Base-by-base conservation (phyloP, 345 rosid species). In the Hibiscus trionum region DNA sequence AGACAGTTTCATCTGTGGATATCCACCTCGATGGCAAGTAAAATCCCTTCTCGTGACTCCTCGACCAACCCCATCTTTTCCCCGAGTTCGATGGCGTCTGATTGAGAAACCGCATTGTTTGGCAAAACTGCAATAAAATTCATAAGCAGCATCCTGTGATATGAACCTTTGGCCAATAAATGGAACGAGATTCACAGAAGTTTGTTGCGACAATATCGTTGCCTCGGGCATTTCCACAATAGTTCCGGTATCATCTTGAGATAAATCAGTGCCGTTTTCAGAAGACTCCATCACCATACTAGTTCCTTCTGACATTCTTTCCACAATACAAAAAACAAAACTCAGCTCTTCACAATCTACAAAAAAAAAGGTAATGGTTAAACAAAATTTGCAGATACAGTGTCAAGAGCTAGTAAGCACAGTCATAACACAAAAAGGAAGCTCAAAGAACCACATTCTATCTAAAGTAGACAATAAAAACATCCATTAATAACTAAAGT, bases 91-190 rank as follows among this genome's bases (percentile, higher is more conserved):
- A 61, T 87, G 91, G 26, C 87, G 78, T 64, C 91, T 83, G 62
- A 87, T 85, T 2, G 91, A 85, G 76, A 83, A 85, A 24, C 91
- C 91, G 79, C 82, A 82, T 74, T 85, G 91, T 82, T 82, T 87
- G 42, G 84, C 87, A 74, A 87, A 87, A 61, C 88, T 83, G 80
- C 90, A 84, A 75, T 87, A 84, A 56, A 87, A 87, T 47, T 87
- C 91, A 33, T 85, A 85, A 5, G 86, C 91, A 50, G 91, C 86
- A 77, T 87, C 91, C 69, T 85, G 91, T 2, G 88, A 87, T 16
- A 87, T 79, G 66, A 87, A 87, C 66, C 88, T 79, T 74, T 85
- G 91, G 72, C 88, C 87, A 47, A 85, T 78, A 58, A 83, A 85
- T 0, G 88, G 91, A 47, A 87, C 79, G 27, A 82, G 88, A 74